Base-by-base conservation (phyloP, 176 grass and related monocot species). In the Puya raimondii region DNA sequence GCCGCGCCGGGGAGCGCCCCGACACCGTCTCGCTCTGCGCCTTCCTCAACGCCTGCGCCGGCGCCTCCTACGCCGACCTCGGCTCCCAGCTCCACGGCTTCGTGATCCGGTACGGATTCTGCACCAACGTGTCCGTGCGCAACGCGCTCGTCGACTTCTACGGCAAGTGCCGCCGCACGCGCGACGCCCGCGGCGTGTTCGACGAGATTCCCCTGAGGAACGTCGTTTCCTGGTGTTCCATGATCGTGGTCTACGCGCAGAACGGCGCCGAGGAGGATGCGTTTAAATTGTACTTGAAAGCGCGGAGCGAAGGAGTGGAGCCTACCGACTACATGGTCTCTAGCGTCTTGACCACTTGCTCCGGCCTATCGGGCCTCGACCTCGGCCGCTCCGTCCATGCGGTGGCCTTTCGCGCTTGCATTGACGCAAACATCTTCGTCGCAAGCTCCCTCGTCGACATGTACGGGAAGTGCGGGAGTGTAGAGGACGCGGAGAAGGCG, bases 111-210 rank as follows among this genome's bases (percentile, higher is more conserved):
- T 81, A 68, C 0, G 85, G 85, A 4, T 85, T 88, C n/a, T 33
- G 61, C 22, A 64, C 6, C 25, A 76, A 87, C 69, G 71, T 85
- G 11, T 91, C 88, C 0, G 82, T 96, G 10, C 69, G 73, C 11
- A 96, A 96, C 51, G 68, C 76, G n/a, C 67, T 91, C 47, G 49
- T 96, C 72, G 91, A 96, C 76, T 96, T 91, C 50, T 91, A 91
- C 58, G 79, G 91, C 16, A 91, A 96, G 74, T 96, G 84, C 52
- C 79, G 79, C 17, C 63, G 80, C 0, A 27, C 65, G 1, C 63
- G 47, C 11, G 84, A 78, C 70, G 91, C 87, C 15, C 78, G 61
- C 71, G 64, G 10, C 10, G 82, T 96, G 48, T 91, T 96, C 71
- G 82, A 91, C 72, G 77, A 33, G 25, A 91, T 96, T 80, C 67